Evolutionary conservation across 169 alveolate genomes (phyloP), one percentile per base, ranked within the genome.

Genomic region (Condylostoma magnum): DNA sequence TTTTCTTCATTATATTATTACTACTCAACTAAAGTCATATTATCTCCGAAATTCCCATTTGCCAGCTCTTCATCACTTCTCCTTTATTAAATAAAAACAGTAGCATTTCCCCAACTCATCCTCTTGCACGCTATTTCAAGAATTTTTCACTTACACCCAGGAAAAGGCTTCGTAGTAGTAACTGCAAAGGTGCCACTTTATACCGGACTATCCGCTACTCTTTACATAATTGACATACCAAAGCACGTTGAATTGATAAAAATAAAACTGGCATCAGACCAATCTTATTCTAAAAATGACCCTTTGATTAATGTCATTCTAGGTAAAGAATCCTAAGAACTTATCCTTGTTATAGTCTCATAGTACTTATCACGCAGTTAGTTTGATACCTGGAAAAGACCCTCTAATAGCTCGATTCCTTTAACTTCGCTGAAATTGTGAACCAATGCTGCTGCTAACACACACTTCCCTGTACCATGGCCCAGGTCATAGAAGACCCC

Each of bases 41-140:
- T n/a, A n/a, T n/a, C n/a, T n/a, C n/a, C n/a, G n/a, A n/a, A n/a
- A n/a, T n/a, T n/a, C n/a, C n/a, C n/a, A n/a, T n/a, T n/a, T n/a
- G n/a, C n/a, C n/a, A n/a, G n/a, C n/a, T n/a, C n/a, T n/a, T n/a
- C n/a, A n/a, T n/a, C n/a, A n/a, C n/a, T n/a, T n/a, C n/a, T n/a
- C n/a, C n/a, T n/a, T n/a, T n/a, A n/a, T n/a, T 83, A 76, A n/a
- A 85, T 75, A 79, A 80, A 80, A 41, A 85, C 80, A 10, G 92
- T 70, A 12, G 87, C 85, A 28, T 72, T 34, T 34, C 92, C 92
- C 89, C 92, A 85, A 33, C 86, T 57, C 84, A 85, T 77, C 27
- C 56, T 18, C 30, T 74, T 75, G 37, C 68, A 69, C 33, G 76
- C 74, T n/a, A 57, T 77, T 10, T 69, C 73, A 27, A 78, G 22